Base-by-base conservation (phyloP, 768 basidiomycete species). In the Termitomyces sp. region DNA sequence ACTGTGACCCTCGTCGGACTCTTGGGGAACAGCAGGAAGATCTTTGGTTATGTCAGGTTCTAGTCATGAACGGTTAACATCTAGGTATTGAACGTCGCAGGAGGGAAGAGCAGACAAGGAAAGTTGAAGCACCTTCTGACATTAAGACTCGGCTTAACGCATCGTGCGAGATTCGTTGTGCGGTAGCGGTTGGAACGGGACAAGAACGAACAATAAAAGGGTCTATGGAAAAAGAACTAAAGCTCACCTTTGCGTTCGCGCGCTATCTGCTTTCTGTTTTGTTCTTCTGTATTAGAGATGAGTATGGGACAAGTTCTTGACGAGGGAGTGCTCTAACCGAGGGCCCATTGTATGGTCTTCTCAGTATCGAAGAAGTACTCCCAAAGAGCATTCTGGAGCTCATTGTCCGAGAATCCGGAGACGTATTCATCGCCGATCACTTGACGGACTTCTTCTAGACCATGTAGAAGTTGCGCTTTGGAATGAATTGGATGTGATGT, bases 201-300 rank as follows among this genome's bases (percentile, higher is more conserved):
- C 73, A 69, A 57, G 69, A 64, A 66, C 65, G 65, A 70, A 70
- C 55, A 64, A 66, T 60, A 68, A 55, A 50, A 63, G 67, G 63
- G 40, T 49, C 55, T 61, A 63, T 56, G 32, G 76, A 64, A n/a
- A n/a, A n/a, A 60, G 66, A 67, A 64, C 51, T 54, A 65, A 70
- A 65, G 81, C 93, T 90, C 79, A 95, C 94, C 95, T 90, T 88
- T 90, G 67, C 90, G 87, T 70, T 92, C 90, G 66, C 78, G 82
- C 28, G 87, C 88, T 53, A 80, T 76, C 49, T 81, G 78, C 67
- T 81, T 82, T 63, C 85, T 81, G 32, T 85, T 83, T 65, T 88
- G 83, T 70, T 92, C 88, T 70, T 90, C 94, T 92, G 67, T 65
- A 55, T 49, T 45, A 24, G 55, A 51, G n/a, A 15, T 61, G 58